Conservation (phyloP, 202 grass and related monocot species). For the Carex sylvatica region DNA sequence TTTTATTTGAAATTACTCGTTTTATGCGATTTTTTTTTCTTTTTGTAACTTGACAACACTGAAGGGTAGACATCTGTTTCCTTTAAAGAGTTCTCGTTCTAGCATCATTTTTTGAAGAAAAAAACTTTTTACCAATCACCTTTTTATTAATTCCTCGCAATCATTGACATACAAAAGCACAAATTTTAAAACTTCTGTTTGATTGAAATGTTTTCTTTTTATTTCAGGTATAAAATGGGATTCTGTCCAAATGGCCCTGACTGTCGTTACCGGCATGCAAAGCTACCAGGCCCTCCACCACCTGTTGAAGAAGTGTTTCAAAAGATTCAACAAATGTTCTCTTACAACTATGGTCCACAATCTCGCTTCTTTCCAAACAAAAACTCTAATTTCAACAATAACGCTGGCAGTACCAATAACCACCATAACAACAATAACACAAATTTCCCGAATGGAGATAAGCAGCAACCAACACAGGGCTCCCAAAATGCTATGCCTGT, state of each 20-base stretch:
- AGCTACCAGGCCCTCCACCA: slow-evolving; percentile 82
- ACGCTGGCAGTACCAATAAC: slow-evolving; percentile 4
- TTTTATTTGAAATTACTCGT: background rate
- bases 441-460: slow-evolving; percentile 22
- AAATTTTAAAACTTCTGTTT: background rate
- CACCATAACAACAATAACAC: slow-evolving; percentile 9
- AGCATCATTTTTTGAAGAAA: background rate
- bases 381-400: slow-evolving; percentile 50
- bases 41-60: background rate
- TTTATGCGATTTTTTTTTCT: background rate
- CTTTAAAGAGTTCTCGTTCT: background rate
- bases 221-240: slow-evolving; percentile 89
- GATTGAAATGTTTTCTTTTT: background rate
- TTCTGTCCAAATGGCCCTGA: slow-evolving; percentile 92
- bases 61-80: background rate
- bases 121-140: background rate
- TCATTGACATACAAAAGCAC: background rate
- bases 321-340: slow-evolving; percentile 80
- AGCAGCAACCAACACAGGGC: slow-evolving; percentile 48
- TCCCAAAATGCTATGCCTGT: slow-evolving; percentile 44
- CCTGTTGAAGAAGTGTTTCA: slow-evolving; percentile 86
- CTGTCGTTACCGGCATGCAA: slow-evolving; percentile 87
- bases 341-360: slow-evolving; percentile 44
- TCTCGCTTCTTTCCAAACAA: slow-evolving; percentile 68
- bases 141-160: background rate